Conservation (phyloP, 345 rosid species). For the Euphorbia peplus region DNA sequence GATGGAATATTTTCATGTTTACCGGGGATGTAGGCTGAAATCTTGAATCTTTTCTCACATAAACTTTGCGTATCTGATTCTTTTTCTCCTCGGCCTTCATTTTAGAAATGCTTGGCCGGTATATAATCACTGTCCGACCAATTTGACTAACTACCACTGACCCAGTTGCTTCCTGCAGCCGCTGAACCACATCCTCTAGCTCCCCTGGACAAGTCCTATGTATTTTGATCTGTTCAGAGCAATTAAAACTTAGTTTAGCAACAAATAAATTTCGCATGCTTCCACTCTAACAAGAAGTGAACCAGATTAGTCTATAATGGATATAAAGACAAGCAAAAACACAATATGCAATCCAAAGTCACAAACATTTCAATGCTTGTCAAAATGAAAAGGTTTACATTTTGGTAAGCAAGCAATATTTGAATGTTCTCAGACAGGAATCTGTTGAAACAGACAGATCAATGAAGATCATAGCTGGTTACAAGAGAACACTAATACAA, state of each 20-base stretch:
- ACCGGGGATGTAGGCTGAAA: slow-evolving; percentile 34
- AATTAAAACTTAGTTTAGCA: slow-evolving; percentile 1
- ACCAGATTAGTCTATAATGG: neutral
- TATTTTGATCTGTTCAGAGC: slow-evolving; percentile 58
- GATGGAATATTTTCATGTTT: slow-evolving; percentile 13
- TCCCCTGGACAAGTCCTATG: slow-evolving; percentile 77
- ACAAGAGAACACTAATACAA: neutral
- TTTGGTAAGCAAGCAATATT: neutral
- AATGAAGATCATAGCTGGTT: neutral
- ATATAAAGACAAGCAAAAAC: neutral
- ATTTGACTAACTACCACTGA: slow-evolving; percentile 66
- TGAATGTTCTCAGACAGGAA: neutral
- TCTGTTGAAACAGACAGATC: neutral
- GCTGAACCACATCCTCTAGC: slow-evolving; percentile 60
- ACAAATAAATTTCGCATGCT: slow-evolving; percentile 3
- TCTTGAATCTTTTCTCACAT: slow-evolving; percentile 30
- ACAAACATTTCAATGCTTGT: slow-evolving; percentile 1
- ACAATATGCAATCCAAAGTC: neutral
- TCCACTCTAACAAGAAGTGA: neutral
- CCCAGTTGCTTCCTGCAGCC: slow-evolving; percentile 60
- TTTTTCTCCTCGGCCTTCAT: slow-evolving; percentile 80
- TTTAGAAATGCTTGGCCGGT: slow-evolving; percentile 74
- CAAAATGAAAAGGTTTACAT: neutral
- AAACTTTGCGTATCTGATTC: slow-evolving; percentile 46
- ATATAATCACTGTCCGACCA: slow-evolving; percentile 78